A percentile compares a stretch with the other conserved stretches of the same genome.
These are phyloP conservation scores for Sarocladiaceae sp. DNA, from an alignment of 2,329 filamentous ascomycete genomes.

Conservation along the genomic window DNA sequence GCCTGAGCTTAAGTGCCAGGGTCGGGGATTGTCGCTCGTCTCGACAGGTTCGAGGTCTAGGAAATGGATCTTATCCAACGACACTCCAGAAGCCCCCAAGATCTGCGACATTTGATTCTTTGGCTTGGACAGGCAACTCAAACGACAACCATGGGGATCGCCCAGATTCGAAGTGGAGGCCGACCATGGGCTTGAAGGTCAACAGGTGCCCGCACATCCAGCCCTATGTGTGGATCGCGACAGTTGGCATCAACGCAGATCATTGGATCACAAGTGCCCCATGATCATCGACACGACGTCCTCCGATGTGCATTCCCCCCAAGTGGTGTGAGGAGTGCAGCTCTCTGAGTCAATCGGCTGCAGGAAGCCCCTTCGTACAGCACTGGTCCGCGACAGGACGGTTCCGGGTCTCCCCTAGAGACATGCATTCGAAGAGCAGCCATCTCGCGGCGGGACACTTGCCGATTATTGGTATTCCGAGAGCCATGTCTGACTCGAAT, in stretches of 20 bases:
- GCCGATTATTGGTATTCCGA: no score
- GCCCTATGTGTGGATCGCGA: conserved; percentile 7
- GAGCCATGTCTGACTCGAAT: neutral
- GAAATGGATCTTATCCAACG: no score
- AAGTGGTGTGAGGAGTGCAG: conserved; percentile 8
- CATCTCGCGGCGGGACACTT: no score
- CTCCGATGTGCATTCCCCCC: neutral
- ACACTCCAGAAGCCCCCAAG: no score
- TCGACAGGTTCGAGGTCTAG: no score
- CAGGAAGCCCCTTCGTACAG: neutral
- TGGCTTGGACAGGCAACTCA: no score
- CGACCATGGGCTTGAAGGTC: neutral
- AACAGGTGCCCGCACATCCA: neutral
- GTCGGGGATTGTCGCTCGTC: no score
- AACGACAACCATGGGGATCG: no score
- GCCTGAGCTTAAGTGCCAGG: neutral
- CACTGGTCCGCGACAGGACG: neutral
- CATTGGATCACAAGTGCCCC: conserved; percentile 5
- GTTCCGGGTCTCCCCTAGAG: neutral
- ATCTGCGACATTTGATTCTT: no score
- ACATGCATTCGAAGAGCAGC: neutral
- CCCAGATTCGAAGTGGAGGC: neutral
- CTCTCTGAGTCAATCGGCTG: conserved; percentile 5
- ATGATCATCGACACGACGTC: neutral
- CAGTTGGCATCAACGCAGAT: conserved; percentile 1